phyloP scores from a whole-genome alignment of 345 rosid genomes.

The Garcia nutans region DNA sequence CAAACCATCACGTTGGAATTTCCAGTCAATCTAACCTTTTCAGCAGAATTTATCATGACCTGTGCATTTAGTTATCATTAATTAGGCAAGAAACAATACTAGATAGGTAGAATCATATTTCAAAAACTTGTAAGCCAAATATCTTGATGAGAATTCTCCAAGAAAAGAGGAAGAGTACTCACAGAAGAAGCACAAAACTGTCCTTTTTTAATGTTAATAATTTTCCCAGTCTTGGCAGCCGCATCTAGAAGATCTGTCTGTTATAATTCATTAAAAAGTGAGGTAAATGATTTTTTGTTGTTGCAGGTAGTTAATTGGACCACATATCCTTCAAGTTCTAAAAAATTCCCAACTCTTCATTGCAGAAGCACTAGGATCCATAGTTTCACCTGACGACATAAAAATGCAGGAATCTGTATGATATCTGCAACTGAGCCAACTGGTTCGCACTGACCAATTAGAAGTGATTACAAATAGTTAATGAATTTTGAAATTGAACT shows the following conservation, averaged over 20 bases:
- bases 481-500: conserved; percentile 20
- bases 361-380: conserved; percentile 10
- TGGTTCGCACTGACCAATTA: conserved; percentile 63
- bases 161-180: conserved; percentile 34
- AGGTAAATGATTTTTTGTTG: neutral
- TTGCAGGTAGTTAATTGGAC: neutral
- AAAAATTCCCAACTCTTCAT: conserved; percentile 15
- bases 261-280: conserved; percentile 12
- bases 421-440: conserved; percentile 90
- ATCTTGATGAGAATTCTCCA: conserved; percentile 11
- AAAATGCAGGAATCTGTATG: conserved; percentile 94
- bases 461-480: conserved; percentile 12
- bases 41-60: conserved; percentile 89
- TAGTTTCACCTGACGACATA: conserved; percentile 82
- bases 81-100: conserved; percentile 6
- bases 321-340: neutral
- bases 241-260: conserved; percentile 98
- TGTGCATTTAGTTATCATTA: conserved; percentile 34
- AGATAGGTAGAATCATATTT: neutral
- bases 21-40: conserved; percentile 91
- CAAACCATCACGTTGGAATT: conserved; percentile 96
- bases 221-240: conserved; percentile 92
- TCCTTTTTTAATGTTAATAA: conserved; percentile 91
- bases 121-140: conserved; percentile 11
- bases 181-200: conserved; percentile 94